Percentiles rank a stretch among this genome's conserved stretches.
These are phyloP conservation scores for Parachaetomium inaequale DNA, from an alignment of 495 filamentous ascomycete species.

Conservation along the genomic window DNA sequence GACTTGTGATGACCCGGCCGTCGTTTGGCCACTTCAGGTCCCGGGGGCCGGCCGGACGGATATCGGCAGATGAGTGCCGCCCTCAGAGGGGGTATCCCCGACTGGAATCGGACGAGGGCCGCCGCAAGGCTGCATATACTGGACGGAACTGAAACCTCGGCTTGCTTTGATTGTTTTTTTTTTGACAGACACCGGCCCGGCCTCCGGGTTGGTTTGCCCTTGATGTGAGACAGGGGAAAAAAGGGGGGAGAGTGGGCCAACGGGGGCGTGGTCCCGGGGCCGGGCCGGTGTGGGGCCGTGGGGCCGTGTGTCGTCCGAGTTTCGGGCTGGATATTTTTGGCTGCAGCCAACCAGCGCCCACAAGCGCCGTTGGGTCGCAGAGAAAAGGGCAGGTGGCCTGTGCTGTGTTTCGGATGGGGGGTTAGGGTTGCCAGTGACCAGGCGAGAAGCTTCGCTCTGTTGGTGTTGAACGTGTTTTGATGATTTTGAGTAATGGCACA, in stretches of 20 bases:
- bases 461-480: no score
- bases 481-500: no score
- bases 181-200: no score
- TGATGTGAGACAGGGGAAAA: neutral
- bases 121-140: no score
- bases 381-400: constrained; percentile 1
- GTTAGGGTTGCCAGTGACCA: neutral
- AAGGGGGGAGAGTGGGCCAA: neutral
- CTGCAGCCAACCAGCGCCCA: neutral
- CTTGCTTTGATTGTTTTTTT: neutral
- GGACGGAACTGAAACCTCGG: neutral
- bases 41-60: neutral
- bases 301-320: neutral
- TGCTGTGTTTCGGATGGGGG: neutral
- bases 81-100: neutral
- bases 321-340: neutral
- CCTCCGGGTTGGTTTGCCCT: neutral
- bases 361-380: neutral
- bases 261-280: neutral
- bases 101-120: no score
- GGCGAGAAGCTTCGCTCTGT: neutral
- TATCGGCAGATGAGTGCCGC: neutral
- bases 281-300: no score
- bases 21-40: neutral
- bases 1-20: neutral